Evolutionary conservation across 768 basidiomycete species (phyloP), one percentile per base, ranked within the genome.

Genomic region (Psilocybe cubensis): DNA sequence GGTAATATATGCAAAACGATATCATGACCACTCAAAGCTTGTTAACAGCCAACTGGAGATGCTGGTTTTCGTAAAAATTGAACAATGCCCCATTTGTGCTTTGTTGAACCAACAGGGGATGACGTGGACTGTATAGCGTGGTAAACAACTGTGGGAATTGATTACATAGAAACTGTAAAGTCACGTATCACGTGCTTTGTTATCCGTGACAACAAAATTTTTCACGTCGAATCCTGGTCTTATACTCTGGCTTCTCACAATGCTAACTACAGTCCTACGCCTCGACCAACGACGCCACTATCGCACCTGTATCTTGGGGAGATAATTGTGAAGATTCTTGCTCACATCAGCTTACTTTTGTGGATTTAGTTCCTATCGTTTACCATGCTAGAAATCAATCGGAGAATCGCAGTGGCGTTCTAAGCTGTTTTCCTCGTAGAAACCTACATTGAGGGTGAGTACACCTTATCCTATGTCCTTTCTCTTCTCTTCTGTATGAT

Each of bases 401-500:
- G 35, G 35, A 38, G 35, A 38, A 38, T 38, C n/a, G 12, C 8
- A 8, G 14, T n/a, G n/a, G n/a, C n/a, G n/a, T n/a, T n/a, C 35
- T 38, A 11, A n/a, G 35, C 35, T n/a, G 12, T 38, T 17, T 38
- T 5, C 35, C 35, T 38, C 35, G 11, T 14, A 12, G 20, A 31
- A 10, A 35, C 42, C 5, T 28, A 28, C 8, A 4, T 35, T 11
- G 40, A 50, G 48, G 54, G 54, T 63, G 42, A 56, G 59, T 29
- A 14, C 25, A 24, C 40, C 31, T 20, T 23, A 31, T 41, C 27
- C 23, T 33, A 25, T 54, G 17, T 21, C 17, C 52, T 50, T 31
- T 52, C 33, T 24, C 46, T 52, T 35, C 28, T 24, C 58, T 57
- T 56, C 33, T 54, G 28, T 41, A 47, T 61, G 68, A 68, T 70